Evolutionary conservation across 1,284 basidiomycete species (phyloP).

Genomic region (Irpex sp.): DNA sequence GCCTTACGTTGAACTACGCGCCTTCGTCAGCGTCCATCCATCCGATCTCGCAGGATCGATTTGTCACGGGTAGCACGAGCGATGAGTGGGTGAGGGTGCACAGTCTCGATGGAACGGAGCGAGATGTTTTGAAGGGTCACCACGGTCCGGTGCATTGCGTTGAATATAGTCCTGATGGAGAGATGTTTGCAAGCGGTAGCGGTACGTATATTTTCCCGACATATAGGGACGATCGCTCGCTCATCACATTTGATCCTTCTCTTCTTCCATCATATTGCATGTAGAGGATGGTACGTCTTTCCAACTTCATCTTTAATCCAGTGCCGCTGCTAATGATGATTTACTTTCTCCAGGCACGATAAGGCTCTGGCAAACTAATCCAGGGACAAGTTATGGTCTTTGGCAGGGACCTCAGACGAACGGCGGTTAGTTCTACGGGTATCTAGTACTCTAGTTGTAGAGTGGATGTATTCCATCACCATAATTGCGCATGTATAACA

Average conservation of each 20-base stretch:
- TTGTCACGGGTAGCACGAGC: conserved; percentile 85
- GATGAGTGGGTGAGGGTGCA: conserved; percentile 98
- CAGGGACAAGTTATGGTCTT: conserved; percentile 89
- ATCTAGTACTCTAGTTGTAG: conserved; percentile 11
- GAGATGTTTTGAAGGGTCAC: conserved; percentile 94
- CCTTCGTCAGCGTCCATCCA: conserved; percentile 93
- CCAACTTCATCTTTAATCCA: not conserved
- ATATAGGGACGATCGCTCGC: not conserved
- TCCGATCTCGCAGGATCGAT: conserved; percentile 83
- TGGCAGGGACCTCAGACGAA: conserved; percentile 73
- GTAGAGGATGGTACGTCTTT: conserved; percentile 65
- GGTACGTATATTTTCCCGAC: conserved; percentile 50
- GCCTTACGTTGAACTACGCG: conserved; percentile 72
- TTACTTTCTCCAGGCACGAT: conserved; percentile 68
- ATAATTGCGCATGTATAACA: conserved; percentile 7
- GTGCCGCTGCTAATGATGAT: not conserved
- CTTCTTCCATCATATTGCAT: conserved; percentile 10
- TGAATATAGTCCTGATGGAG: conserved; percentile 95
- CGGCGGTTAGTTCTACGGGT: conserved; percentile 35
- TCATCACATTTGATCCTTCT: conserved; percentile 16
- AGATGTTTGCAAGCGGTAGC: conserved; percentile 95
- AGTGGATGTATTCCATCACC: conserved; percentile 5
- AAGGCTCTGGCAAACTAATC: conserved; percentile 93
- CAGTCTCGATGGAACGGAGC: conserved; percentile 85
- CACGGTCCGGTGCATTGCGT: conserved; percentile 96